Conservation (phyloP, 2,329 filamentous ascomycete species). For the Trichoderma citrinoviride region DNA sequence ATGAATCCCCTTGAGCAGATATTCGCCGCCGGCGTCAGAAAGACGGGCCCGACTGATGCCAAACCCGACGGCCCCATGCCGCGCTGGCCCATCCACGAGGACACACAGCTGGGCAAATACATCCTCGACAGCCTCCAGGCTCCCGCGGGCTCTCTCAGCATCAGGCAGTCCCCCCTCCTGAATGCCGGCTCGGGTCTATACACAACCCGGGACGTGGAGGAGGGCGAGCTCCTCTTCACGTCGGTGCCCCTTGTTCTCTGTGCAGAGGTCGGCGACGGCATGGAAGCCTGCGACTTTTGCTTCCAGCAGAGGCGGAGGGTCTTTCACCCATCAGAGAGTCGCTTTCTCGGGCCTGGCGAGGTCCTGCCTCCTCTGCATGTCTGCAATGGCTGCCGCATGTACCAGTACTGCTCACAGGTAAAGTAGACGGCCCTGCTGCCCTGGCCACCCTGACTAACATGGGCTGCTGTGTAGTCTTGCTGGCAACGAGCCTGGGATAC, state of each 20-base stretch:
- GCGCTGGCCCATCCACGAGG: background rate
- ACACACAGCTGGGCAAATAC: constrained; percentile 1
- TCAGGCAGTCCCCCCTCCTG: background rate
- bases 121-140: constrained; percentile 9
- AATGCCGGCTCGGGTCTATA: background rate
- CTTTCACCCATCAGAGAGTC: background rate
- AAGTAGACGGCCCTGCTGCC: background rate
- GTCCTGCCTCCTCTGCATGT: background rate
- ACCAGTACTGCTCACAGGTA: constrained; percentile 18
- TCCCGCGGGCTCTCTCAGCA: background rate
- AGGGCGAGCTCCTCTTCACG: constrained; percentile 8
- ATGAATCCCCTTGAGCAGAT: constrained; percentile 1
- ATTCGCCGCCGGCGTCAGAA: background rate
- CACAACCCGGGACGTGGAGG: background rate
- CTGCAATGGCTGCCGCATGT: constrained; percentile 10
- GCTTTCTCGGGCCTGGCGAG: background rate
- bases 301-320: constrained; percentile 5
- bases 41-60: background rate
- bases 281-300: constrained; percentile 12
- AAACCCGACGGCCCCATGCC: background rate
- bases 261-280: background rate
- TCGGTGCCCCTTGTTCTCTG: constrained; percentile 13
- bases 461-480: background rate
- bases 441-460: background rate
- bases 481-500: constrained; percentile 12